Conservation (phyloP, 805 yeast species). For the Ogataea haglerorum region DNA sequence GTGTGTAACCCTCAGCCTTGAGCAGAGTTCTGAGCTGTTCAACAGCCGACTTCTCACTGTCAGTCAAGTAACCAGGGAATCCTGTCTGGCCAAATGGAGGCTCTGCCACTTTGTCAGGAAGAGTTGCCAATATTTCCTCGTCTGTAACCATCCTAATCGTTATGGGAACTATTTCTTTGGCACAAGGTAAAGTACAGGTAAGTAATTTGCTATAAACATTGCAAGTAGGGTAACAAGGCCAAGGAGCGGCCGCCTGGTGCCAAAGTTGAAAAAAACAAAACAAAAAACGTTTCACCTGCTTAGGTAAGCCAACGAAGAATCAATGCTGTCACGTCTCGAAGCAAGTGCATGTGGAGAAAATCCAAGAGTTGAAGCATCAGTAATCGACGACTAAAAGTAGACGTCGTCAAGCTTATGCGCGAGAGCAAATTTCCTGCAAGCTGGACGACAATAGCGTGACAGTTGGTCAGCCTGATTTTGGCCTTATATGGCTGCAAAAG, state of each 20-base stretch:
- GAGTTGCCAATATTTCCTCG: conserved; percentile 26
- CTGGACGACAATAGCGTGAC: too few species aligned
- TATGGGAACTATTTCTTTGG: background rate
- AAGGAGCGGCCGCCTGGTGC: background rate
- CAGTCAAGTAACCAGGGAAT: conserved; percentile 74
- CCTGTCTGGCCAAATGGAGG: conserved; percentile 58
- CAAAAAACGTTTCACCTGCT: background rate
- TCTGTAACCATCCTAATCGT: conserved; percentile 20
- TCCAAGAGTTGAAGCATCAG: too few species aligned
- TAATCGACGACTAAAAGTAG: too few species aligned
- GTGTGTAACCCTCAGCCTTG: conserved; percentile 61
- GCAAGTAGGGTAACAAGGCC: conserved; percentile 3
- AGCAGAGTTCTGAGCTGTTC: conserved; percentile 56
- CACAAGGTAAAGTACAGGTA: conserved; percentile 3
- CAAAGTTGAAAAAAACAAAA: background rate
- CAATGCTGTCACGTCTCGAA: too few species aligned
- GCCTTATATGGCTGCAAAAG: too few species aligned
- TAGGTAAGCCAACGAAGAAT: background rate
- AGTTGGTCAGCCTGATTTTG: too few species aligned
- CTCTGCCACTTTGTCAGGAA: conserved; percentile 50
- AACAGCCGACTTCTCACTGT: conserved; percentile 60
- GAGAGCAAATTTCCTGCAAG: too few species aligned
- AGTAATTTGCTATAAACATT: conserved; percentile 3
- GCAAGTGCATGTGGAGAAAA: too few species aligned
- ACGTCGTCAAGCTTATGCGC: too few species aligned